These are phyloP conservation scores for Cladosporium sp. DNA, from an alignment of 2,329 filamentous ascomycete species.

Conservation along the genomic window DNA sequence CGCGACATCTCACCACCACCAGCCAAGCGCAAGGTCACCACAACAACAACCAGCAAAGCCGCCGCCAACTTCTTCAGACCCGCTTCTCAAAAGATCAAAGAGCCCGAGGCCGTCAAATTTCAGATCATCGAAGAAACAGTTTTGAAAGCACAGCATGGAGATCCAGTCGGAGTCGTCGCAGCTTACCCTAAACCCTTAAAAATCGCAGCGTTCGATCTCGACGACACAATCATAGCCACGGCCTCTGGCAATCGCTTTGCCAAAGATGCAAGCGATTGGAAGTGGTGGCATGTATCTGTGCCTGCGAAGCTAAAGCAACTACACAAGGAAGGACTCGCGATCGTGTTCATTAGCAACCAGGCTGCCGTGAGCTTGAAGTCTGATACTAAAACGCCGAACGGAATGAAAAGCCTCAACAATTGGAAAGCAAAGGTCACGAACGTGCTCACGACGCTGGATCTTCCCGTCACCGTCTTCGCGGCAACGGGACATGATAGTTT, in stretches of 20 bases:
- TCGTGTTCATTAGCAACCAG: conserved; percentile 88
- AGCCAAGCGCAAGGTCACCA: conserved; percentile 56
- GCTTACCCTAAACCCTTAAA: conserved; percentile 63
- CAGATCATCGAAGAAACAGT: conserved; percentile 66
- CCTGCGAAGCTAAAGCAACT: conserved; percentile 68
- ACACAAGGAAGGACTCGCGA: conserved; percentile 70
- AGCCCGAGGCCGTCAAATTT: conserved; percentile 75
- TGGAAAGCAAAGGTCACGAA: conserved; percentile 80
- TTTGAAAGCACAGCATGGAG: conserved; percentile 45
- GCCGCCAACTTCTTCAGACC: conserved; percentile 89
- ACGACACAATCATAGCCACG: conserved; percentile 83
- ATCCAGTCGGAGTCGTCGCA: conserved; percentile 53
- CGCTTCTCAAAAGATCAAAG: conserved; percentile 68
- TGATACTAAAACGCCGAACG: conserved; percentile 66
- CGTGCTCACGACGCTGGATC: conserved; percentile 69
- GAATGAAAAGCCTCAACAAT: conserved; percentile 68
- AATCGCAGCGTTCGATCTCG: conserved; percentile 74
- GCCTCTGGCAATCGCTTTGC: conserved; percentile 79
- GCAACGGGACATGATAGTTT: conserved; percentile 80
- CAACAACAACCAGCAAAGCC: conserved; percentile 61
- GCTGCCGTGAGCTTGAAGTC: conserved; percentile 74
- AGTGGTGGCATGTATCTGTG: conserved; percentile 83
- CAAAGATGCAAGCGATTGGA: conserved; percentile 76
- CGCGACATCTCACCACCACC: conserved; percentile 60
- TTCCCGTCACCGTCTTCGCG: conserved; percentile 81